These are phyloP conservation scores for Nannizziopsis arthrosporioides DNA, from an alignment of 2,329 filamentous ascomycete genomes.

Conservation along the genomic window DNA sequence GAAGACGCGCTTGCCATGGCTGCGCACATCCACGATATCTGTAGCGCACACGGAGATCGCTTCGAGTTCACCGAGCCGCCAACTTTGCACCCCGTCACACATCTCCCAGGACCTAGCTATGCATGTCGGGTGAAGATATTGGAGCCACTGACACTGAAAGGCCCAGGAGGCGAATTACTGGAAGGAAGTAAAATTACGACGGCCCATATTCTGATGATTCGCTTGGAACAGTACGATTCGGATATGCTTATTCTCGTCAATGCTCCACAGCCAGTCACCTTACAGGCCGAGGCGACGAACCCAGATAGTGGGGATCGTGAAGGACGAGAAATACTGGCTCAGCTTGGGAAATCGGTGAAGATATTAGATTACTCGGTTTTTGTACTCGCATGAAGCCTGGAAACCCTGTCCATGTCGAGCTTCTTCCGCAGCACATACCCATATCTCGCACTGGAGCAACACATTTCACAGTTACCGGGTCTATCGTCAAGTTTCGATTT, in stretches of 20 bases:
- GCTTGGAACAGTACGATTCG: constrained; percentile 61
- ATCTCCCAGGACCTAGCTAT: constrained; percentile 25
- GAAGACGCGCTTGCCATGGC: constrained; percentile 52
- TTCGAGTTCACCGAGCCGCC: constrained; percentile 52
- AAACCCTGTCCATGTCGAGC: too few species aligned
- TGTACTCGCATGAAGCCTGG: neutral
- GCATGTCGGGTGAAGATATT: constrained; percentile 16
- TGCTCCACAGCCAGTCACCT: constrained; percentile 69
- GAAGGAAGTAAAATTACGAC: constrained; percentile 31
- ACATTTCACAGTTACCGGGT: too few species aligned
- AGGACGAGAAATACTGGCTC: constrained; percentile 24
- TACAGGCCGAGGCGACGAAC: constrained; percentile 55
- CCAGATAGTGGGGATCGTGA: constrained; percentile 55
- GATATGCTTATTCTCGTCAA: constrained; percentile 81
- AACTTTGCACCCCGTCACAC: constrained; percentile 43
- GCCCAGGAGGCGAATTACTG: constrained; percentile 1
- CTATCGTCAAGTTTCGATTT: too few species aligned
- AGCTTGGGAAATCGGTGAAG: constrained; percentile 60
- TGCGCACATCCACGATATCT: constrained; percentile 57
- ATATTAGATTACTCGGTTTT: constrained; percentile 48
- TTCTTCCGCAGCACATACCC: too few species aligned
- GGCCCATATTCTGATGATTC: constrained; percentile 64
- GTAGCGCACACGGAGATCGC: constrained; percentile 51
- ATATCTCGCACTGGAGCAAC: too few species aligned
- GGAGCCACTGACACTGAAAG: neutral